Percentiles rank a stretch among this genome's conserved stretches.
Conservation (phyloP, 768 basidiomycete species). For the Trametes elegans region DNA sequence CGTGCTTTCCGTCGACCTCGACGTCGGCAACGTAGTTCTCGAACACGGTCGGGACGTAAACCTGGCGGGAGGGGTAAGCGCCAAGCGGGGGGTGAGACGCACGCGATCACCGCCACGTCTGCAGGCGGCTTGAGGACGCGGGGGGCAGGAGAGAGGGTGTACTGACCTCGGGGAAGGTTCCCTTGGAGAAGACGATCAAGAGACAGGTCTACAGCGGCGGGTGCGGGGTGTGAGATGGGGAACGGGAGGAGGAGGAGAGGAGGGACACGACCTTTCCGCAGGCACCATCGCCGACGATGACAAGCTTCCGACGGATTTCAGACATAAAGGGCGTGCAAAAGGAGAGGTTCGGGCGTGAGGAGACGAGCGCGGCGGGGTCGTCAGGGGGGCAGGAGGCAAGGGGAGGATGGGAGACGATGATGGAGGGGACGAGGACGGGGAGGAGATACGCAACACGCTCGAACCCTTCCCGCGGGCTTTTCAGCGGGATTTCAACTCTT, state of each 20-base stretch:
- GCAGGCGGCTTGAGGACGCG: not conserved
- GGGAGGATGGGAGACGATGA: constrained; percentile 14
- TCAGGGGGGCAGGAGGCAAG: constrained; percentile 6
- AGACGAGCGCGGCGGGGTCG: constrained; percentile 6
- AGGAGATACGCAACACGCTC: constrained; percentile 19
- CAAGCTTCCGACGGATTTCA: constrained; percentile 97
- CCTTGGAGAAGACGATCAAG: constrained; percentile 95
- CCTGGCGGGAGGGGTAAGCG: constrained; percentile 46
- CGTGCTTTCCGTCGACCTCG: constrained; percentile 97
- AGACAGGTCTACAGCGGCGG: constrained; percentile 70
- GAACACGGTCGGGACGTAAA: constrained; percentile 98
- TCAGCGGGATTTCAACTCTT: constrained; percentile 16
- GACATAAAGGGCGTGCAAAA: constrained; percentile 55
- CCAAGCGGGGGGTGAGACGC: constrained; percentile 6
- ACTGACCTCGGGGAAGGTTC: constrained; percentile 90
- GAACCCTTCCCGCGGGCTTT: constrained; percentile 31
- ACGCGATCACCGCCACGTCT: constrained; percentile 17
- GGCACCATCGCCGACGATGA: constrained; percentile 98
- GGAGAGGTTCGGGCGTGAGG: not conserved
- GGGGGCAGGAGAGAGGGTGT: not conserved
- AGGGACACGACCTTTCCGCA: constrained; percentile 74
- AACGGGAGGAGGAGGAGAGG: constrained; percentile 14
- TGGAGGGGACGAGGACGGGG: constrained; percentile 14
- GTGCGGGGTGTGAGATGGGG: constrained; percentile 7
- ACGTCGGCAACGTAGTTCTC: constrained; percentile 99